Evolutionary conservation across 306 rosid genomes (phyloP), one percentile per base, ranked within the genome.

Genomic region (Vigna angularis): DNA sequence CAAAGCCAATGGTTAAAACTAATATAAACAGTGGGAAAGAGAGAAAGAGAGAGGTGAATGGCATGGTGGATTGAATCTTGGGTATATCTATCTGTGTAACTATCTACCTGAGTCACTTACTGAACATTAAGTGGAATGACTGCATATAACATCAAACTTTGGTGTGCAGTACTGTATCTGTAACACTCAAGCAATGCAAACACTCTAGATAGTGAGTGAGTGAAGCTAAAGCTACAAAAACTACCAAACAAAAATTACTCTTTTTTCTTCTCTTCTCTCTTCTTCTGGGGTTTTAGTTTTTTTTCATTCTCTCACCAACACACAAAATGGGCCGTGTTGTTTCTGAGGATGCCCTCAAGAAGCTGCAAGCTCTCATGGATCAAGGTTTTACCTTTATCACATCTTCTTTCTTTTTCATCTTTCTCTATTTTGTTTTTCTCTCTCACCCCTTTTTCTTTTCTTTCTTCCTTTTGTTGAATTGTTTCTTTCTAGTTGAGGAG

Each of bases 321-420:
- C 53, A 26, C 0, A 94, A 58, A 63, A 94, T 94, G 94, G 97
- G 85, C 77, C 68, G 78, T 70, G 88, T 79, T 70, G 88, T 70
- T 84, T 86, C 96, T 75, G 93, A 89, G 85, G 96, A 94, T 74
- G 93, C 92, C 73, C 79, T 88, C 80, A 82, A 66, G 80, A 88
- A 90, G 72, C 84, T 94, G 6, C 83, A 74, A 70, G 89, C 88
- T 83, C 84, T 90, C 70, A 87, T 94, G 87, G 93, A 90, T 87
- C 91, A 83, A 84, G 96, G 98, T 94, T 76, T 64, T 44, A 59
- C 50, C 80, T 77, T 83, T 73, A 52, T 84, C 30, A 7, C 14
- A 3, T 15, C 2, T 16, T 69, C 55, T 57, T 20, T 77, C 67
- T 64, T 26, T 64, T n/a, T 53, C 70, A 12, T 42, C 53, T 57